Evolutionary conservation across 768 basidiomycete genomes (phyloP).

Genomic region (Xanthoconium stramineum): DNA sequence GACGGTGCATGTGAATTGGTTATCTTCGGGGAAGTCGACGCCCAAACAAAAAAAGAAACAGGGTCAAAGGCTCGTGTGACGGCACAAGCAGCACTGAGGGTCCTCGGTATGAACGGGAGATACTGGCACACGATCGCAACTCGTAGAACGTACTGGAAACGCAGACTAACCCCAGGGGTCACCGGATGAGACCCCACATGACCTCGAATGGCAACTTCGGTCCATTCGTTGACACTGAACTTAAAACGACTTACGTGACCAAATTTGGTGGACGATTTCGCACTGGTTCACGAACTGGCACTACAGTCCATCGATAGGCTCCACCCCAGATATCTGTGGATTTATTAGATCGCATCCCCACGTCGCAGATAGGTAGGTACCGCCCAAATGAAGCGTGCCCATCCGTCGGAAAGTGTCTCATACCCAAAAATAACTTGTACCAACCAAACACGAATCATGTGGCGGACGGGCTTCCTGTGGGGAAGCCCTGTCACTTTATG

Average conservation of each 20-base stretch:
- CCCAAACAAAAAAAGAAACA: no score
- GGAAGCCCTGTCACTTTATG: conserved; percentile 11
- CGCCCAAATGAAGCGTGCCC: not conserved
- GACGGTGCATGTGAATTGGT: no score
- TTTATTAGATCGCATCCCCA: conserved; percentile 14
- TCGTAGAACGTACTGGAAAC: conserved; percentile 2
- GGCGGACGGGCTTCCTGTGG: conserved; percentile 5
- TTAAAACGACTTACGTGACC: conserved; percentile 1
- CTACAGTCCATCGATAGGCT: conserved; percentile 4
- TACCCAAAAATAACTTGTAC: conserved; percentile 14
- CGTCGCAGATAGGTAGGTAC: conserved; percentile 21
- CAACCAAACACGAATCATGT: conserved; percentile 8
- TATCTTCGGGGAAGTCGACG: no score
- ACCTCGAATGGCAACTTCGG: conserved; percentile 10
- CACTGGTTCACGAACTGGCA: conserved; percentile 12
- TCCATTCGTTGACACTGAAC: conserved; percentile 9
- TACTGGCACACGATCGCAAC: not conserved
- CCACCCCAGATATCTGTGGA: conserved; percentile 7
- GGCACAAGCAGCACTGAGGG: not conserved
- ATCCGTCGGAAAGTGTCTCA: conserved; percentile 18
- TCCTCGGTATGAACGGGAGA: not conserved
- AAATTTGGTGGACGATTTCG: not conserved
- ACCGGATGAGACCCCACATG: not conserved
- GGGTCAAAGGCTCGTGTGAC: conserved; percentile 19
- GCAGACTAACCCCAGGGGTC: not conserved